phyloP scores from a whole-genome alignment of 306 rosid species.

The Begonia loranthoides region DNA sequence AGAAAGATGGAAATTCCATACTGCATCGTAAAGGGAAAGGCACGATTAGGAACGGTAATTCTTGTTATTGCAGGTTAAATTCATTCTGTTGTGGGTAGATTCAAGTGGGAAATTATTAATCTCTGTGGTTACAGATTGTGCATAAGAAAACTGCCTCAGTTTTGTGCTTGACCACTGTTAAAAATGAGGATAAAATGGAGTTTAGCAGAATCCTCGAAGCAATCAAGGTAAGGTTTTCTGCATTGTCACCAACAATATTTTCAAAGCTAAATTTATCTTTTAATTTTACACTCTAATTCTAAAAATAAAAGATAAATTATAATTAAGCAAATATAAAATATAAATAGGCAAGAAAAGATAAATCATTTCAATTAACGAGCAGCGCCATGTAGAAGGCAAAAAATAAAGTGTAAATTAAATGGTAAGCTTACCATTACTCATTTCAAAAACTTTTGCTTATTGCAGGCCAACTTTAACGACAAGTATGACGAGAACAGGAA shows the following conservation, averaged over 20 bases:
- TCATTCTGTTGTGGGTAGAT: too few relatives aligned
- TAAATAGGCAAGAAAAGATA: too few relatives aligned
- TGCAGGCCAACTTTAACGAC: slow-evolving; percentile 79
- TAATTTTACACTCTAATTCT: too few relatives aligned
- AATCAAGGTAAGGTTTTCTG: slow-evolving; percentile 38
- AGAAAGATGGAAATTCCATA: slow-evolving; percentile 85
- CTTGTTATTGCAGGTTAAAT: neutral
- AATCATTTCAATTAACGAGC: too few relatives aligned
- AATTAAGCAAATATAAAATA: neutral
- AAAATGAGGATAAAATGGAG: slow-evolving; percentile 73
- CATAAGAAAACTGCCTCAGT: slow-evolving; percentile 75
- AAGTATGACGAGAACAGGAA: slow-evolving; percentile 66
- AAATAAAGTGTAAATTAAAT: too few relatives aligned
- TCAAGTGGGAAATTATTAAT: too few relatives aligned
- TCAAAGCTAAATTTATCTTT: too few relatives aligned
- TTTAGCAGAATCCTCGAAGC: slow-evolving; percentile 67
- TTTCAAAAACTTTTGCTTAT: neutral
- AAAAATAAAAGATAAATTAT: too few relatives aligned
- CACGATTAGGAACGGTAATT: slow-evolving; percentile 61
- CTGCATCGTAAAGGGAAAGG: slow-evolving; percentile 85
- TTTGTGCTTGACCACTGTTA: slow-evolving; percentile 67
- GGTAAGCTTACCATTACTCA: neutral
- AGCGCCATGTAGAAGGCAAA: too few relatives aligned
- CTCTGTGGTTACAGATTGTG: slow-evolving; percentile 30
- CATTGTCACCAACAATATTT: neutral